Evolutionary conservation across 2,329 filamentous ascomycete genomes (phyloP), one percentile per base, ranked within the genome.

Genomic region (Fonsecaea monophora): DNA sequence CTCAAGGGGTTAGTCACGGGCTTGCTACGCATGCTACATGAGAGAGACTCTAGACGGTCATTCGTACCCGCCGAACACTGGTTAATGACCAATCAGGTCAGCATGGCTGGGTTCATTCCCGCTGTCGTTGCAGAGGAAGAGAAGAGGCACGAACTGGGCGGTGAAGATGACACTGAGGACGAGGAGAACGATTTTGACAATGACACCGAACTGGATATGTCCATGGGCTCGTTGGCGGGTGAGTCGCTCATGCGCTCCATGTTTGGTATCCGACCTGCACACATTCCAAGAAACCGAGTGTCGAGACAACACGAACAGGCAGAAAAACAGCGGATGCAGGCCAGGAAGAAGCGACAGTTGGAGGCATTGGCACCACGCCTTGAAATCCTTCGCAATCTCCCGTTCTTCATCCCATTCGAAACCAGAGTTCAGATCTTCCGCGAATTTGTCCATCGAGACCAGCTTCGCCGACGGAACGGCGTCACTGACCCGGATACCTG

Each of bases 321-420:
- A 3, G 67, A 72, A 50, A 70, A 64, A 25, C 68, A 66, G 55
- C 64, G 64, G 38, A 38, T 64, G 32, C 88, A 92, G 73, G 86
- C 88, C 69, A 88, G 88, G 74, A 84, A 86, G 6, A 88, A 89
- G 53, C 85, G 89, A 42, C 86, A 91, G 68, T 80, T 96, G 30
- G 91, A 94, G 56, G 86, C 90, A 13, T 88, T 97, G 68, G 92
- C 91, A 0, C 94, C 95, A 0, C 90, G 94, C 72, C 82, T 97
- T 9, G 94, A 97, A 75, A 91, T 99, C 4, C 80, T 99, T 59
- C 90, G 95, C 72, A 96, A 98, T 74, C 96, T 99, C 89, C 95
- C 95, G 0, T 99, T 98, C 76, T 91, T 94, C 71, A 95, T 99
- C 53, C 95, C 94, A 0, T 99, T 99, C 73, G 88, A 92, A 42